Percentiles rank a stretch among this genome's conserved stretches.
Conservation (phyloP, 345 rosid species). For the Litchi chinensis region DNA sequence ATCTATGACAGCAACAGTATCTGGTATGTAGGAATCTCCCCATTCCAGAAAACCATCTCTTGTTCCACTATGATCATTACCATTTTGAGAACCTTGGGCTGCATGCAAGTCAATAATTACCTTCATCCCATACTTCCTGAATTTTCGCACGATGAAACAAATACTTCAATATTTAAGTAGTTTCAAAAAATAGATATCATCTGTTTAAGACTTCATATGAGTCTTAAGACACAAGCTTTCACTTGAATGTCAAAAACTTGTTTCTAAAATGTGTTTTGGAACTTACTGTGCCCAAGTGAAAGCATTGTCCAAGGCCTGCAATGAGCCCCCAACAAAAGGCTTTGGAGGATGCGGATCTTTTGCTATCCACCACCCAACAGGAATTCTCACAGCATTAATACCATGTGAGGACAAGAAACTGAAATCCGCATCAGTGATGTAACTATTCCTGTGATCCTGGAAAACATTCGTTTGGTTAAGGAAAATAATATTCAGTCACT, state of each 20-base stretch:
- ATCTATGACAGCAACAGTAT: slow-evolving; percentile 38
- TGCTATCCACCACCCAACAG: slow-evolving; percentile 14
- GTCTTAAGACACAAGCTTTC: too few species aligned
- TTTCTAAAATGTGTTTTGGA: not conserved
- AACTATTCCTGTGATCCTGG: slow-evolving; percentile 5
- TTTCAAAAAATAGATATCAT: not conserved
- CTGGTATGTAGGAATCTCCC: slow-evolving; percentile 36
- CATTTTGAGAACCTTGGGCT: slow-evolving; percentile 39
- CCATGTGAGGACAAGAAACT: slow-evolving; percentile 1
- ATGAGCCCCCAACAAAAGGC: slow-evolving; percentile 42
- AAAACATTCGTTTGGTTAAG: not conserved
- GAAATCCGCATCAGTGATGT: slow-evolving; percentile 9
- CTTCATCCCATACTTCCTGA: slow-evolving; percentile 36
- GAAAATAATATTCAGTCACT: not conserved
- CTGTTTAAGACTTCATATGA: not conserved
- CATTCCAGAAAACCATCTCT: slow-evolving; percentile 42
- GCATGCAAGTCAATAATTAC: slow-evolving; percentile 39
- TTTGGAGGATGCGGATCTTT: slow-evolving; percentile 11
- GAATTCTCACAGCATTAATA: not conserved
- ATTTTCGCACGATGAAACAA: not conserved
- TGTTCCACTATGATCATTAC: slow-evolving; percentile 27
- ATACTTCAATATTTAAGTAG: not conserved
- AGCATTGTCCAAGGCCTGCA: slow-evolving; percentile 34
- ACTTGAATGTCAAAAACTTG: too few species aligned
- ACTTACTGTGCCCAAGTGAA: slow-evolving; percentile 39